Evolutionary conservation across 805 yeast genomes (phyloP), one percentile per base, ranked within the genome.

Genomic region (Wickerhamiella vanderwaltii): DNA sequence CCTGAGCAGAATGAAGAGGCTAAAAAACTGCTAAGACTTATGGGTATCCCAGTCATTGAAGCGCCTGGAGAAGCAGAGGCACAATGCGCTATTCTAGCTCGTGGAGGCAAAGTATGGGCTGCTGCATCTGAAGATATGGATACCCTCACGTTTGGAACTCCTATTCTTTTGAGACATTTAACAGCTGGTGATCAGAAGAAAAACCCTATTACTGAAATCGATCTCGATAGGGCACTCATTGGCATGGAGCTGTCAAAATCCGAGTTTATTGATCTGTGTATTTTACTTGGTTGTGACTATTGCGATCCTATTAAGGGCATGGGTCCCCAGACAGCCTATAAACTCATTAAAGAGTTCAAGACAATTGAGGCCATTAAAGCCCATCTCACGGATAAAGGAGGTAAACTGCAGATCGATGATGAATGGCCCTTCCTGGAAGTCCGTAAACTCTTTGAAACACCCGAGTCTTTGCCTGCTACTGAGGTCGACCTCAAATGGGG

Each of bases 51-150:
- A 1, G 83, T 67, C 52, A 80, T 91, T 4, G 77, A 75, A 42
- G 97, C 98, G 0, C 98, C 99, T 1, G 79, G 95, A 58, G 99
- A 91, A 61, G 99, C 99, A 1, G 99, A 91, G 59, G 95, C 98
- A 0, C 97, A 91, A 55, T 91, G 98, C 66, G 97, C 98, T 0
- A 91, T 77, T 48, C 63, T 91, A 36, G 96, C 96, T 3, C 73
- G 76, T 44, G 73, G 75, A 9, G 96, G 95, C 1, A 86, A 85
- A 56, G 97, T 88, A 0, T 91, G 78, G 57, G 98, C 94, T 6
- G 95, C 97, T 2, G 98, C 96, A 1, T 81, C 94, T 5, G 98
- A 91, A 59, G 98, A 91, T 73, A 91, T 91, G 98, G 98, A 91
- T 62, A 91, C 98, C 1, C 60, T 91, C 43, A 91, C 97, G 55